Evolutionary conservation across 495 filamentous ascomycete species (phyloP).

Genomic region (Penicillium verhagenii): DNA sequence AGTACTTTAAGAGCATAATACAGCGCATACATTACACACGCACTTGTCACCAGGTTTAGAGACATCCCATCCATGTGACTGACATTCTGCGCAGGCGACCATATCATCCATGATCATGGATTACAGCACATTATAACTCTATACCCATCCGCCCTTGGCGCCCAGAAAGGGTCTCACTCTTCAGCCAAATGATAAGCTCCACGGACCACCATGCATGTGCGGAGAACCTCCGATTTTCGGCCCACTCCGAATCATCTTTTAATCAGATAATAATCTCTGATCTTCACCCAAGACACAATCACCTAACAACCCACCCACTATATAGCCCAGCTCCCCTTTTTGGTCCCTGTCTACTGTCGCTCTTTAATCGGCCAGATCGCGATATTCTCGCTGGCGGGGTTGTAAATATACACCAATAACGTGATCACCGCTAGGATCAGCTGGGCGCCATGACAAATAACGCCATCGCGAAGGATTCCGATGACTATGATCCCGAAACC

Average conservation of each 20-base stretch:
- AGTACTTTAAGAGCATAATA: too few relatives aligned
- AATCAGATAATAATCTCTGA: slow-evolving; percentile 5
- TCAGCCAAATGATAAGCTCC: neutral
- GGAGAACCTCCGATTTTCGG: slow-evolving; percentile 1
- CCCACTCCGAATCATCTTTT: slow-evolving; percentile 1
- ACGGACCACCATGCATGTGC: too few relatives aligned
- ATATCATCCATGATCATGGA: too few relatives aligned
- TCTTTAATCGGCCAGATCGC: neutral
- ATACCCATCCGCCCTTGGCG: neutral
- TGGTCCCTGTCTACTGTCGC: neutral
- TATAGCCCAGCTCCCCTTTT: too few relatives aligned
- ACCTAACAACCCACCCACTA: neutral
- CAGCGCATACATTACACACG: too few relatives aligned
- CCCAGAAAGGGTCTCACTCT: neutral
- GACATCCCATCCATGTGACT: too few relatives aligned
- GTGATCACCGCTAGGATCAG: neutral
- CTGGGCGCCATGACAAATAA: neutral
- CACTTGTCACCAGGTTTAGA: too few relatives aligned
- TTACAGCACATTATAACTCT: too few relatives aligned
- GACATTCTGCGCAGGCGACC: neutral
- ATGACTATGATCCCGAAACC: neutral
- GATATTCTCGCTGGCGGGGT: neutral
- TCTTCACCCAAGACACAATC: neutral
- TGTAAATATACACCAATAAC: neutral
- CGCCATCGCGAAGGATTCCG: neutral